These are phyloP conservation scores for Metrosideros polymorpha DNA, from an alignment of 441 rosid genomes.

Conservation along the genomic window DNA sequence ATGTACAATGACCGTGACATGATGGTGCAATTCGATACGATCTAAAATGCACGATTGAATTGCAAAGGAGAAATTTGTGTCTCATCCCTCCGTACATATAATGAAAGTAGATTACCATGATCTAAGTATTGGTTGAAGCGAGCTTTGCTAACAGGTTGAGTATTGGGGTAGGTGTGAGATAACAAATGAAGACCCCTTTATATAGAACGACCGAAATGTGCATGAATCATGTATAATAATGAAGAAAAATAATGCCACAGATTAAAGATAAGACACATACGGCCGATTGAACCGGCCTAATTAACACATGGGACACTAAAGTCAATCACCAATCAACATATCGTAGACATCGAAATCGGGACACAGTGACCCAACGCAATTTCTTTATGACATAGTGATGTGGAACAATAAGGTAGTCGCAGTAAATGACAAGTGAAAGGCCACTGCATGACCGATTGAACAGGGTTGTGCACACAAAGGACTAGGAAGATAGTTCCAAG, in stretches of 20 bases:
- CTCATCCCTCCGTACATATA: neutral
- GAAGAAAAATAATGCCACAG: neutral
- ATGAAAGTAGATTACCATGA: neutral
- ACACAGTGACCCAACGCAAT: neutral
- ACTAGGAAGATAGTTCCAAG: neutral
- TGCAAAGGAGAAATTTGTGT: neutral
- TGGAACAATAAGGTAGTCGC: neutral
- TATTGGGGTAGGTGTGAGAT: neutral
- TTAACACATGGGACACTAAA: neutral
- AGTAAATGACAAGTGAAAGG: neutral
- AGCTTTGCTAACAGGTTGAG: neutral
- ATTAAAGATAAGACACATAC: neutral
- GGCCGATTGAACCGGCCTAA: neutral
- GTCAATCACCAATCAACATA: neutral
- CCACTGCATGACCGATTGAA: neutral
- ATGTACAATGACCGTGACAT: neutral
- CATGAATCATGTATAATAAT: neutral
- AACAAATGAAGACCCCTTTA: neutral
- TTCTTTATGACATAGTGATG: neutral
- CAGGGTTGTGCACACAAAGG: neutral
- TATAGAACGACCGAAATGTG: neutral
- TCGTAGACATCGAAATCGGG: neutral
- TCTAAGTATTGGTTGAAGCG: neutral
- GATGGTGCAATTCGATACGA: neutral
- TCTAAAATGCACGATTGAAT: neutral